Evolutionary conservation across 1,139 yeast species (phyloP).

Genomic region (Wickerhamomyces sp.): DNA sequence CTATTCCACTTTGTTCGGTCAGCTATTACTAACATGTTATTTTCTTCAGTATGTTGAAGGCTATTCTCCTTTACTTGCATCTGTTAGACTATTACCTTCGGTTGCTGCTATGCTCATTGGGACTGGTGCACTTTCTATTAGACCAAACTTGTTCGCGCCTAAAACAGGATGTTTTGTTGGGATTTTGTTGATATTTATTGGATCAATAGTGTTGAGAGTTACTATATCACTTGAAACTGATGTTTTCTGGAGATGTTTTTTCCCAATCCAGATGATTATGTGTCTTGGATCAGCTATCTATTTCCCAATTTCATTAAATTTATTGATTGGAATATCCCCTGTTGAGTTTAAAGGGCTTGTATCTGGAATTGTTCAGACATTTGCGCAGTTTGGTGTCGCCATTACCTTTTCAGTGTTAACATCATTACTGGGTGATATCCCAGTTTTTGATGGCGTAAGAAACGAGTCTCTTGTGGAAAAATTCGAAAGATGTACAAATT

Average conservation of each 20-base stretch:
- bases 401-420: constrained; percentile 25
- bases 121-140: neutral
- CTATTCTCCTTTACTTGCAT: neutral
- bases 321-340: constrained; percentile 17
- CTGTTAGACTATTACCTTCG: neutral
- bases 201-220: neutral
- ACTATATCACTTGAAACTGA: neutral
- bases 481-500: neutral
- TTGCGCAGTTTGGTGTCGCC: constrained; percentile 26
- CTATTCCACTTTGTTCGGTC: neutral
- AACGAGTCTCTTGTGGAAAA: neutral
- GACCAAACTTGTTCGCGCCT: neutral
- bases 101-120: neutral
- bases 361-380: constrained; percentile 26
- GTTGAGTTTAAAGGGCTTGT: constrained; percentile 27
- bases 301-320: neutral
- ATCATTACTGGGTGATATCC: constrained; percentile 21
- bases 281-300: neutral
- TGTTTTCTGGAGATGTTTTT: neutral
- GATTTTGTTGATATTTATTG: neutral
- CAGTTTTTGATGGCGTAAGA: neutral
- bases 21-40: neutral
- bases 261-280: neutral
- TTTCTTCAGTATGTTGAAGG: neutral
- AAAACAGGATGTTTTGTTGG: neutral